phyloP scores from a whole-genome alignment of 352 stramenopile species.

The Phytophthora fragariae region DNA sequence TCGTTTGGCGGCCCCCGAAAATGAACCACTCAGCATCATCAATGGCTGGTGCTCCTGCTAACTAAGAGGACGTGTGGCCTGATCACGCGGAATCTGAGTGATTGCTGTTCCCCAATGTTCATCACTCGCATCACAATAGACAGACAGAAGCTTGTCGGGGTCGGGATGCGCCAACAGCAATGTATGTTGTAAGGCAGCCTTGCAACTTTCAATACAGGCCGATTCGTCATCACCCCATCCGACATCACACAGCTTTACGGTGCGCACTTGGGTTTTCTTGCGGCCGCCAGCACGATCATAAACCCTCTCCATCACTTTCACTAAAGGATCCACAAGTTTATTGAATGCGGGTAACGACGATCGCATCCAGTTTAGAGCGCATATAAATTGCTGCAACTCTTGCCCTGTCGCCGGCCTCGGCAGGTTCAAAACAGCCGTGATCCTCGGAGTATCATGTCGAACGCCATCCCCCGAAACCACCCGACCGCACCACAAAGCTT shows the following conservation, averaged over 20 bases:
- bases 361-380: too few species aligned
- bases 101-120: not conserved
- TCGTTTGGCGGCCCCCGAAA: not conserved
- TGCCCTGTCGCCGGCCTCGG: not conserved
- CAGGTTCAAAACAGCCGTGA: not conserved
- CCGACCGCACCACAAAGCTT: not conserved
- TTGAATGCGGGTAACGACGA: not conserved
- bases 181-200: not conserved
- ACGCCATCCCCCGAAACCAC: not conserved
- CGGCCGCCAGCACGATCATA: constrained; percentile 1
- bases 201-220: not conserved
- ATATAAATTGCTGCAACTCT: constrained; percentile 5
- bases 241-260: not conserved
- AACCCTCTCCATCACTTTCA: constrained; percentile 13
- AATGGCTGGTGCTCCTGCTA: not conserved
- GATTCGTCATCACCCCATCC: not conserved
- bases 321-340: not conserved
- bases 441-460: not conserved
- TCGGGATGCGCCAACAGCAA: not conserved
- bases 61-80: not conserved
- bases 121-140: not conserved
- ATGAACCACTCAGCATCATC: not conserved
- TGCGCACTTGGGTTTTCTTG: not conserved
- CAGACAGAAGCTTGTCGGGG: not conserved
- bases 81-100: not conserved